Percentiles rank a stretch among this genome's conserved stretches.
phyloP scores from a whole-genome alignment of 2,329 filamentous ascomycete genomes.

The Verticillium dahliae region DNA sequence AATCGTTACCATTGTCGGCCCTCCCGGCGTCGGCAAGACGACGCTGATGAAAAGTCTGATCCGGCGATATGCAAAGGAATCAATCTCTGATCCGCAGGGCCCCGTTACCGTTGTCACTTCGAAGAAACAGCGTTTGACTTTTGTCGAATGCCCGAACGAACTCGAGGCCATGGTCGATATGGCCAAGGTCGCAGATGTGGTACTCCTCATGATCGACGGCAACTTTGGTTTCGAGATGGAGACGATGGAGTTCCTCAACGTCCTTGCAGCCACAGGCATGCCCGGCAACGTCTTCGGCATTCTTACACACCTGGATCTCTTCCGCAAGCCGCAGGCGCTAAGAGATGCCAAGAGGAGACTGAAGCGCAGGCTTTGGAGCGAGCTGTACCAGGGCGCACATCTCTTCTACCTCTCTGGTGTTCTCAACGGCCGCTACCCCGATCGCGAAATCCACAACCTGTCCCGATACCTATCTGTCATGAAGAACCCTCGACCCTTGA shows the following conservation, averaged over 20 bases:
- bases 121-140: slow-evolving; percentile 89
- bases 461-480: slow-evolving; percentile 95
- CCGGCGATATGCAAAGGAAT: slow-evolving; percentile 92
- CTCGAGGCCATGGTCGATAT: slow-evolving; percentile 95
- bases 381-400: slow-evolving; percentile 94
- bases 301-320: slow-evolving; percentile 90
- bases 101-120: slow-evolving; percentile 95
- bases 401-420: slow-evolving; percentile 95
- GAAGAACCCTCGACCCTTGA: slow-evolving; percentile 95
- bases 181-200: slow-evolving; percentile 94
- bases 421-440: slow-evolving; percentile 92
- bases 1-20: slow-evolving; percentile 89
- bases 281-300: slow-evolving; percentile 98
- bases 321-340: slow-evolving; percentile 85
- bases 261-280: slow-evolving; percentile 92
- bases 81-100: slow-evolving; percentile 79
- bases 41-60: slow-evolving; percentile 93
- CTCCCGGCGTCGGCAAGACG: slow-evolving; percentile 91
- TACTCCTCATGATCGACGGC: slow-evolving; percentile 95
- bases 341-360: slow-evolving; percentile 93
- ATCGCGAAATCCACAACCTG: slow-evolving; percentile 92
- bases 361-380: slow-evolving; percentile 94
- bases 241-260: slow-evolving; percentile 98
- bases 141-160: slow-evolving; percentile 95
- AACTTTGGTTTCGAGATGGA: slow-evolving; percentile 99